Evolutionary conservation across 2,329 filamentous ascomycete genomes (phyloP), one percentile per base, ranked within the genome.

Genomic region (Neofusicoccum laricinum): DNA sequence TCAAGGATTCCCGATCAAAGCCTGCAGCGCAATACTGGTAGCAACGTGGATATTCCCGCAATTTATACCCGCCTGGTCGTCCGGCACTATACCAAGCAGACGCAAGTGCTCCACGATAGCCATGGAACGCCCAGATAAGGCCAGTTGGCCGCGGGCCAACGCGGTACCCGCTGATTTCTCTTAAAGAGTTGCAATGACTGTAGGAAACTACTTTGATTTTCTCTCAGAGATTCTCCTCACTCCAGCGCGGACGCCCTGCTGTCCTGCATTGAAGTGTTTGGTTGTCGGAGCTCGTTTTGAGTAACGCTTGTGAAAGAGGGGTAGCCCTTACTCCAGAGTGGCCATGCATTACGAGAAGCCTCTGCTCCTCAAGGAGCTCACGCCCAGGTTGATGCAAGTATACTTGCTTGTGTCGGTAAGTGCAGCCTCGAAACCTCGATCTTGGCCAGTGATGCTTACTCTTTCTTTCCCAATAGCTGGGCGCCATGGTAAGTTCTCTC

Each of bases 351-450:
- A 43, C 38, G 19, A 58, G 38, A 58, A 58, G 38, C 53, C 53
- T 1, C 10, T 58, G 36, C 36, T 58, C 40, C 53, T 58, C n/a
- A 58, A 25, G 53, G 53, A 58, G 53, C 36, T 58, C 11, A 58
- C 53, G 19, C 53, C 53, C 7, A 43, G 53, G 36, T 34, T 58
- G 53, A 30, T 58, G 53, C 53, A 58, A 32, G 38, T 58, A 17
- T 58, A 58, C 53, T 45, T 58, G 38, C 53, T 58, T 58, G 53
- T 58, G 1, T 58, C 53, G 19, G 53, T 58, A 43, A 32, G 53
- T 43, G 2, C 8, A 12, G 15, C 8, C 19, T n/a, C n/a, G n/a
- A 15, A 14, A 2, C 5, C 32, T 32, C 11, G 30, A 1, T 40
- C 12, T 30, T 21, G 12, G 6, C 4, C 3, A 19, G 11, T 15